Base-by-base conservation (phyloP, 495 filamentous ascomycete genomes). In the Lichenothelia convexa region DNA sequence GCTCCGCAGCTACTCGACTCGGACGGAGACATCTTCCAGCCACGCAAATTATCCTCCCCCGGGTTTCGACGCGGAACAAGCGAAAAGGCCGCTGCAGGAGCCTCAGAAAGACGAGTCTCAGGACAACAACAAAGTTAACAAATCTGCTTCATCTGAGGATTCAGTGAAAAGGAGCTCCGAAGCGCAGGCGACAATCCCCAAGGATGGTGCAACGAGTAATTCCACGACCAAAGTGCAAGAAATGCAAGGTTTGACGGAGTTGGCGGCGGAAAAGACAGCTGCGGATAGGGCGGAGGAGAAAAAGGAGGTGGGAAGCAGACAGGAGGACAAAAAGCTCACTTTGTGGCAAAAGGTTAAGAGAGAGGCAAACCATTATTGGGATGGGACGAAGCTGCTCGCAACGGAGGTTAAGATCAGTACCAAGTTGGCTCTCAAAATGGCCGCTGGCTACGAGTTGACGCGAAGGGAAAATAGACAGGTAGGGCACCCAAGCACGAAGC, bases 301-400 rank as follows among this genome's bases (percentile, higher is more conserved):
- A 46, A 49, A 57, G 30, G 29, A 46, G 7, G 57, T 55, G 15
- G 71, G 71, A 38, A 72, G 75, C 56, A 82, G 87, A 55, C 78
- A 84, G 53, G 79, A 79, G 39, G 64, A 76, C 53, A 79, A 78
- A 60, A 91, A 89, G 46, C 61, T 92, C 60, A 92, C 91, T 0
- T 26, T 95, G 3, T 73, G 70, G 55, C 83, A 94, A 52, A 92
- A 84, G 63, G 68, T 95, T 47, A 95, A 92, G 67, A 80, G 81
- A 51, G 89, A 95, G 53, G 63, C 65, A 12, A 69, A 75, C 42
- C 89, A 99, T 55, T 99, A 95, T 61, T 95, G 89, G 89, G 89
- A 99, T 66, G 89, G 89, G 24, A 99, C 86, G n/a, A 99, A 99
- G 58, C 63, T 99, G 43, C 65, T 99, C 46, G 83, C 80, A 18